Evolutionary conservation across 2,329 filamentous ascomycete species (phyloP).

Genomic region (Fusarium sp.): DNA sequence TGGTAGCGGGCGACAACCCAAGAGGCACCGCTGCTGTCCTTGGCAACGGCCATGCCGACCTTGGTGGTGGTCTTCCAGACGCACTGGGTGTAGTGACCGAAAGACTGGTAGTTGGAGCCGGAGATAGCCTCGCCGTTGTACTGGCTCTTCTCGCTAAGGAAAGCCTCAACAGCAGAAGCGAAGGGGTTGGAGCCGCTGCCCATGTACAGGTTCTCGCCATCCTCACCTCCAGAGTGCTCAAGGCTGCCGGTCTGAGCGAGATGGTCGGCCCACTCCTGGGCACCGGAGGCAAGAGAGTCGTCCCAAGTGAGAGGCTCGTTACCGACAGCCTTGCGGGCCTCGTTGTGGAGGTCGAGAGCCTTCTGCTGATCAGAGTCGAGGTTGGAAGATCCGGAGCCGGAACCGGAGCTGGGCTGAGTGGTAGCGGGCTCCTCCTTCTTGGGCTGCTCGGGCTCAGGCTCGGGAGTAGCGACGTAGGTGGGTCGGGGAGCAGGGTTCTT

Average conservation of each 20-base stretch:
- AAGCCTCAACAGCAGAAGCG: slow-evolving; percentile 37
- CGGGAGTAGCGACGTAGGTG: slow-evolving; percentile 1
- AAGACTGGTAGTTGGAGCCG: slow-evolving; percentile 37
- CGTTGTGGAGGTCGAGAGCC: slow-evolving; percentile 45
- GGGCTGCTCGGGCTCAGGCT: neutral
- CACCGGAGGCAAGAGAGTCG: slow-evolving; percentile 36
- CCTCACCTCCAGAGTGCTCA: slow-evolving; percentile 32
- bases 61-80: slow-evolving; percentile 45
- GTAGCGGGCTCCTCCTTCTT: slow-evolving; percentile 1
- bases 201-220: slow-evolving; percentile 47
- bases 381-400: slow-evolving; percentile 14
- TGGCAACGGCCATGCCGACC: slow-evolving; percentile 43
- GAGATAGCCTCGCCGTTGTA: slow-evolving; percentile 41
- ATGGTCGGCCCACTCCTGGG: slow-evolving; percentile 43
- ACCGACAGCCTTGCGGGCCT: slow-evolving; percentile 41
- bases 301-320: slow-evolving; percentile 40
- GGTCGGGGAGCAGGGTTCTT: neutral
- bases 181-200: slow-evolving; percentile 29
- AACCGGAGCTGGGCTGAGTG: slow-evolving; percentile 2
- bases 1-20: slow-evolving; percentile 45
- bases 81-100: slow-evolving; percentile 46
- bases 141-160: slow-evolving; percentile 42
- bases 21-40: slow-evolving; percentile 28
- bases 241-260: slow-evolving; percentile 38
- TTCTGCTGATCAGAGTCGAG: slow-evolving; percentile 40